Evolutionary conservation across 768 basidiomycete genomes (phyloP).

Genomic region (Coprinopsis sp.): DNA sequence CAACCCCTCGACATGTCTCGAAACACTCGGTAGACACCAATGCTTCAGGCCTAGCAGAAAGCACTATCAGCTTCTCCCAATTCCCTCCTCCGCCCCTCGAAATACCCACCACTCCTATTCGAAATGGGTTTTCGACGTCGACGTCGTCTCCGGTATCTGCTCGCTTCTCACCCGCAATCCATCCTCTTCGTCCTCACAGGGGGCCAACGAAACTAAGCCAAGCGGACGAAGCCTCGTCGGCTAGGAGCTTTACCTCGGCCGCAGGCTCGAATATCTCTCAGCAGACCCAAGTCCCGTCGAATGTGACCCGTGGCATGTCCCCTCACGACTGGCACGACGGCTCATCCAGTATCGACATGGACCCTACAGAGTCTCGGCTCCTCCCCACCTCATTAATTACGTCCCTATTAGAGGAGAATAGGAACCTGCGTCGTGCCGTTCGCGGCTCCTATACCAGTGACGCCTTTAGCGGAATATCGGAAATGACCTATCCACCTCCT

Average conservation of each 20-base stretch:
- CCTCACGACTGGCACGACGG: constrained; percentile 60
- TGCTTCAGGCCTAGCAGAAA: constrained; percentile 53
- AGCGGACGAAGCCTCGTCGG: neutral
- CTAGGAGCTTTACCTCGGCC: neutral
- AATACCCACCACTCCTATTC: constrained; percentile 38
- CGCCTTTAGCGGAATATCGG: constrained; percentile 47
- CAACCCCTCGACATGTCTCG: constrained; percentile 27
- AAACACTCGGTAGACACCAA: constrained; percentile 44
- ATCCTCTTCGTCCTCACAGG: constrained; percentile 21
- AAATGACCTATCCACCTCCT: constrained; percentile 51
- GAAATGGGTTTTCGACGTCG: constrained; percentile 21
- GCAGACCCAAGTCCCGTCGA: constrained; percentile 11
- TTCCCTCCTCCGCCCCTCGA: constrained; percentile 52
- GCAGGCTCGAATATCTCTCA: constrained; percentile 1
- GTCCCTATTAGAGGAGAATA: constrained; percentile 44
- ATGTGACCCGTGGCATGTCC: constrained; percentile 24
- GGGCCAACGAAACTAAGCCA: neutral
- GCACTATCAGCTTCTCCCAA: constrained; percentile 49
- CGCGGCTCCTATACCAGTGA: constrained; percentile 34
- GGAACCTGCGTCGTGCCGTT: constrained; percentile 22
- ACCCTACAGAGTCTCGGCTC: constrained; percentile 52
- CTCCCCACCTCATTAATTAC: constrained; percentile 63
- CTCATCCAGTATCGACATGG: constrained; percentile 50
- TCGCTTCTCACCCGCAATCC: constrained; percentile 21
- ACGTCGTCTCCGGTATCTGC: neutral